A percentile compares a stretch with the other conserved stretches of the same genome.
Evolutionary conservation across 257 asterid species (phyloP).

Genomic region (Solanum paucissectum): DNA sequence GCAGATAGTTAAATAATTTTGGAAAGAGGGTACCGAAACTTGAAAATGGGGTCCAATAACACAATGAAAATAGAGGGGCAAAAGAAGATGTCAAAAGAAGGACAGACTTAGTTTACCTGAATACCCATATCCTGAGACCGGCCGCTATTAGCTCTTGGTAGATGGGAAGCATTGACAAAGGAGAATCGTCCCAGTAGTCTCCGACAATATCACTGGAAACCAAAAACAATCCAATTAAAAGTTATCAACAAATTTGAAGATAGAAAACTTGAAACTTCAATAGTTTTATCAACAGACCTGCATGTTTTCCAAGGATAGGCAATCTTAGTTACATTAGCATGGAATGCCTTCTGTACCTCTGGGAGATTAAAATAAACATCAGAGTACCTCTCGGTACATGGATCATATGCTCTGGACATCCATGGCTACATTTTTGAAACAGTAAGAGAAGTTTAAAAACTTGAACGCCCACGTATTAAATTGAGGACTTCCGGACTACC

Average conservation of each 20-base stretch:
- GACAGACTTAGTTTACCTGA: slow-evolving; percentile 38
- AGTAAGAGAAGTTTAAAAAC: not conserved
- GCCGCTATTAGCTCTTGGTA: slow-evolving; percentile 79
- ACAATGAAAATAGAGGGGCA: not conserved
- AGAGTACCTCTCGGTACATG: slow-evolving; percentile 79
- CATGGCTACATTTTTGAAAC: slow-evolving; percentile 52
- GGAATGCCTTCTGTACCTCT: slow-evolving; percentile 83
- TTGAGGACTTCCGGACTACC: not conserved
- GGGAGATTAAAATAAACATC: slow-evolving; percentile 66
- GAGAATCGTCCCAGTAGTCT: slow-evolving; percentile 79
- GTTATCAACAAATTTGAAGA: not conserved
- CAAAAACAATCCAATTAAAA: not conserved
- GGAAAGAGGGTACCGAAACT: not conserved
- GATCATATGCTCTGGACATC: slow-evolving; percentile 91
- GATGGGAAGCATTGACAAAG: slow-evolving; percentile 84
- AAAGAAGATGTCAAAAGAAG: not conserved
- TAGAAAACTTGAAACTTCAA: slow-evolving; percentile 1
- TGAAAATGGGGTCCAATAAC: not conserved
- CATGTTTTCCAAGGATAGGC: slow-evolving; percentile 84
- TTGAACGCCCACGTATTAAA: not conserved
- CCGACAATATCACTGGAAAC: slow-evolving; percentile 70
- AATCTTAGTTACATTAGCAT: slow-evolving; percentile 63
- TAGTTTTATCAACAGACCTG: slow-evolving; percentile 36
- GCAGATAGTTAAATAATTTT: not conserved
- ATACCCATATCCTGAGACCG: slow-evolving; percentile 89